A percentile compares a stretch with the other conserved stretches of the same genome.
phyloP scores from a whole-genome alignment of 108 stramenopile genomes.

The Seminavis robusta region DNA sequence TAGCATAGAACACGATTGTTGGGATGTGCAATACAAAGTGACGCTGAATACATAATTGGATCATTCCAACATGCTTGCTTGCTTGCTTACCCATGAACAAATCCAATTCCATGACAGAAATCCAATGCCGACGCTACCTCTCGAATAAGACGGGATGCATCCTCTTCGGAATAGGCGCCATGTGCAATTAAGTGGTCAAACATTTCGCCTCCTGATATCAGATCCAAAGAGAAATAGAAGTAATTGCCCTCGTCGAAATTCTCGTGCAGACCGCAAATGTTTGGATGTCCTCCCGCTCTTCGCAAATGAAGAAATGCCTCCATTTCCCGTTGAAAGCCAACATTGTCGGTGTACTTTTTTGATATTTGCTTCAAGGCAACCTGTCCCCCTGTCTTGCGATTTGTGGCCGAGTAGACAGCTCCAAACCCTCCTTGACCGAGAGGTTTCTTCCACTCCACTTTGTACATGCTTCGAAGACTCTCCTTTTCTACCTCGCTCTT shows the following conservation, averaged over 20 bases:
- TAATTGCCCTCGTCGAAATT: constrained; percentile 61
- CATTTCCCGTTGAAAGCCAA: constrained; percentile 55
- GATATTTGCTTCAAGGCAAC: constrained; percentile 67
- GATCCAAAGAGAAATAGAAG: constrained; percentile 77
- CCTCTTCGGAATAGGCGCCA: constrained; percentile 83
- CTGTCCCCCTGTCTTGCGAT: constrained; percentile 35
- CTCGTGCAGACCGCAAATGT: constrained; percentile 67
- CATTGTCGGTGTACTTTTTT: constrained; percentile 55
- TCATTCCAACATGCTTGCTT: no score
- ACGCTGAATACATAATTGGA: no score
- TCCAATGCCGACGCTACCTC: constrained; percentile 71
- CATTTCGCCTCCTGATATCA: constrained; percentile 81
- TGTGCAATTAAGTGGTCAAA: constrained; percentile 84
- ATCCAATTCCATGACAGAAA: constrained; percentile 78
- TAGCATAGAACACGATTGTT: no score
- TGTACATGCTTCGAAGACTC: no score
- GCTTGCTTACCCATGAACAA: no score
- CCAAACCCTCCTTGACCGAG: constrained; percentile 48
- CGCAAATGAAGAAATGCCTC: constrained; percentile 46
- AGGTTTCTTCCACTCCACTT: constrained; percentile 10
- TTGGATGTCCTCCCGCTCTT: constrained; percentile 69
- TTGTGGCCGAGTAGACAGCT: constrained; percentile 56
- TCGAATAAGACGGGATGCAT: constrained; percentile 66
- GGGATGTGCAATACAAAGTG: no score
- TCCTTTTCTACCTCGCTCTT: no score